Conservation (phyloP, 306 rosid genomes). For the Quercus mongolica region DNA sequence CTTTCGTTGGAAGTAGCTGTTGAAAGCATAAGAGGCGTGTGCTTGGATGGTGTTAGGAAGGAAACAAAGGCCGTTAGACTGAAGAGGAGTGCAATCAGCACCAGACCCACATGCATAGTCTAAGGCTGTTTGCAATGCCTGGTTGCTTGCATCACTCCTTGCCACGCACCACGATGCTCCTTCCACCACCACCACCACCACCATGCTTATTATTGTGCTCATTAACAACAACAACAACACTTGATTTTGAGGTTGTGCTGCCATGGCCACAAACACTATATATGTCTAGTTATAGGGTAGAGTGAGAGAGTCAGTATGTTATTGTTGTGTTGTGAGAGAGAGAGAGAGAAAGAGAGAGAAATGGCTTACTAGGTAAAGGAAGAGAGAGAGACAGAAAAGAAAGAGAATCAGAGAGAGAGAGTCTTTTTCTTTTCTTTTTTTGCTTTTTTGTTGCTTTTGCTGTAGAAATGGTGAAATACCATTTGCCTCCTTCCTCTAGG, state of each 20-base stretch:
- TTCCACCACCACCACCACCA: neutral
- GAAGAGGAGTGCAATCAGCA: conserved; percentile 69
- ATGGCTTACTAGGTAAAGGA: conserved; percentile 56
- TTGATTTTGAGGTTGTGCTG: conserved; percentile 21
- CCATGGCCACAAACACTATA: conserved; percentile 42
- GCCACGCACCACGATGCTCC: conserved; percentile 74
- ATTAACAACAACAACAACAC: neutral
- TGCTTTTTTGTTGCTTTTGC: neutral
- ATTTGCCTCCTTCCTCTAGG: no score
- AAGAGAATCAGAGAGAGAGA: conserved; percentile 8
- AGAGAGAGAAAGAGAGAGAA: neutral
- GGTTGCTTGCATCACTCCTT: conserved; percentile 55
- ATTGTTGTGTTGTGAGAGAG: no score
- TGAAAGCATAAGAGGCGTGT: conserved; percentile 89
- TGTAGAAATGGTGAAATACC: neutral
- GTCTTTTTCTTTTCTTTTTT: conserved; percentile 29
- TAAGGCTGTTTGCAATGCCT: conserved; percentile 60
- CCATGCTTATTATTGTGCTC: neutral
- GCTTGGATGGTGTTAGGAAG: conserved; percentile 92
- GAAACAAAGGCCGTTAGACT: conserved; percentile 60
- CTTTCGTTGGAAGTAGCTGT: conserved; percentile 62
- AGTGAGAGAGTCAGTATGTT: neutral
- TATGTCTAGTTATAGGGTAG: conserved; percentile 25
- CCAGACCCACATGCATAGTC: conserved; percentile 83
- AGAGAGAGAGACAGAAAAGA: conserved; percentile 26